Evolutionary conservation across 2,329 filamentous ascomycete species (phyloP), one percentile per base, ranked within the genome.

Genomic region (Fonsecaea erecta): DNA sequence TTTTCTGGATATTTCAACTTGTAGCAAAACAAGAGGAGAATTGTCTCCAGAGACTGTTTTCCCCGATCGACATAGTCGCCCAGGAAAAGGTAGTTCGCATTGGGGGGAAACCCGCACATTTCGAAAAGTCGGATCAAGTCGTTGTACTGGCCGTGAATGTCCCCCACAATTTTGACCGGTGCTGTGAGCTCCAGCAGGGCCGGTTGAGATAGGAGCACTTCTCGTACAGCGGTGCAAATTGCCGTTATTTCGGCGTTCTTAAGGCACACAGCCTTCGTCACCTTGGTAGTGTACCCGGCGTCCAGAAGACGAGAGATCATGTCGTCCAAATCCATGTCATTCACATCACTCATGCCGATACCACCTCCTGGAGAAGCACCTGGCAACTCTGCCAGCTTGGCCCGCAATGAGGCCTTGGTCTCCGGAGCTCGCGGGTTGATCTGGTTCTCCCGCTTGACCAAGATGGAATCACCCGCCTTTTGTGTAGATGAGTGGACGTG

Each of bases 1-100:
- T 98, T 98, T 79, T 97, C 92, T 8, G 94, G 94, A 74, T 91
- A 97, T 77, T 97, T 96, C 76, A 98, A 86, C 83, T 98, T 98
- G 83, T 97, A 98, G 83, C 93, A 97, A 67, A 98, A 84, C 48
- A 98, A 83, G 51, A 98, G 85, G 4, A 97, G 84, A 69, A 98
- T 98, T 0, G 94, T 98, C 80, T 98, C 94, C 66, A 98, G 83
- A 48, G 92, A 96, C 78, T 97, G 93, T 82, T 98, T 98, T 72
- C 94, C 94, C 61, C 94, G 89, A 77, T 98, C 94, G 74, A 98
- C 94, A 76, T 98, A 98, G 77, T 98, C 94, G 58, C 94, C 94
- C 3, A 98, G 83, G 79, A 97, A 98, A 57, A 98, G 85, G 75
- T 92, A 98, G 81, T 98, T 98, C 43, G 93, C 87, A 68, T 86